phyloP scores from a whole-genome alignment of 257 asterid species.

The Scutellaria baicalensis region DNA sequence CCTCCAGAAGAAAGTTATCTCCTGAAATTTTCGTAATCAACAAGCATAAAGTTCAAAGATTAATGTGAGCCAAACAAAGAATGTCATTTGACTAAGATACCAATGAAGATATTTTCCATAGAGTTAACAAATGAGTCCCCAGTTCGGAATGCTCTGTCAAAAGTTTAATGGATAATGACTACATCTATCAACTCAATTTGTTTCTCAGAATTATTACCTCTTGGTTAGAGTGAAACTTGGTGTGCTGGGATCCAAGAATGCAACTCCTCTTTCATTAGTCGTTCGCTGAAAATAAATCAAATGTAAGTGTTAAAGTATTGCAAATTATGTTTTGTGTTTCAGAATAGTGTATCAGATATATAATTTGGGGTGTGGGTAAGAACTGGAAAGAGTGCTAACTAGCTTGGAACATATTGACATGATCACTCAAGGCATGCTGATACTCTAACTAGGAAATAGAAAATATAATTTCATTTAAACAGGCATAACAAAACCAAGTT shows the following conservation, averaged over 20 bases:
- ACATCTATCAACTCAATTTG: neutral
- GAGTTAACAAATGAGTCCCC: neutral
- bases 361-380: neutral
- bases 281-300: slow-evolving; percentile 37
- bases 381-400: neutral
- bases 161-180: neutral
- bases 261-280: slow-evolving; percentile 32
- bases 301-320: neutral
- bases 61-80: neutral
- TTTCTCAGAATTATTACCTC: slow-evolving; percentile 43
- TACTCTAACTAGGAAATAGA: neutral
- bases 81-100: neutral
- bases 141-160: neutral
- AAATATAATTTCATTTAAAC: neutral
- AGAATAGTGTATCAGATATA: neutral
- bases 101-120: neutral
- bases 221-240: slow-evolving; percentile 49
- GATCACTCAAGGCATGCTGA: neutral
- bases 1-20: slow-evolving; percentile 59
- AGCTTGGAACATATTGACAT: neutral
- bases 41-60: neutral
- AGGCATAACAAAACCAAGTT: neutral
- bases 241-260: slow-evolving; percentile 42
- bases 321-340: neutral
- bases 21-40: slow-evolving; percentile 37